Base-by-base conservation (phyloP, 345 rosid genomes). In the Combretum micranthum region DNA sequence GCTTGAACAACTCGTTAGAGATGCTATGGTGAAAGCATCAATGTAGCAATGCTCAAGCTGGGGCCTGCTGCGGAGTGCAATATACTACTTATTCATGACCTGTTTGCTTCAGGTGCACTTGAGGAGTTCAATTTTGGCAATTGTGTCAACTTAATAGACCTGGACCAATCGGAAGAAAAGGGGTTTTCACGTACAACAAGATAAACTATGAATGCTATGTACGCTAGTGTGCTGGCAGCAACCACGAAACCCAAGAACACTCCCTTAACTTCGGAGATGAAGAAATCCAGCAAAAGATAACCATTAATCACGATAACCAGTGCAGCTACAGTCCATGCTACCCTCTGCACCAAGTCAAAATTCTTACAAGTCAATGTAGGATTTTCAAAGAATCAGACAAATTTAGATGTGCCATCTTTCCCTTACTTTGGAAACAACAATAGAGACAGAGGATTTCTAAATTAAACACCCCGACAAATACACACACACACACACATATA, bases 321-420 rank as follows among this genome's bases (percentile, higher is more conserved):
- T 13, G 78, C 77, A 53, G 96, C 96, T 69, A 90, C 88, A 16
- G 83, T 83, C 97, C 97, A 90, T 2, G 97, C 88, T 62, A 80
- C 56, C 56, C 75, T 83, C 96, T 87, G 74, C 75, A 78, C 58
- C 39, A 32, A 1, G 39, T 32, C 39, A 32, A 32, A 32, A 50
- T 10, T 13, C 9, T 32, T 32, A 4, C 39, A 32, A 32, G 39
- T 32, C 39, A 32, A 32, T 32, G 10, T 32, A 32, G 39, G 39
- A 32, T 4, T 32, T 7, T 11, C 39, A 32, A 32, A 32, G 39
- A 5, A 7, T 32, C 39, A 32, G 39, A 32, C 32, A 32, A 32
- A 32, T 32, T 32, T 7, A 32, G 9, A 32, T 32, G 9, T 32
- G 39, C 6, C 6, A 32, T 32, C n/a, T 32, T 32, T 32, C 9